Percentiles rank a stretch among this genome's conserved stretches.
Evolutionary conservation across 2,329 filamentous ascomycete species (phyloP).

Genomic region (Ophiosphaerella korrae): DNA sequence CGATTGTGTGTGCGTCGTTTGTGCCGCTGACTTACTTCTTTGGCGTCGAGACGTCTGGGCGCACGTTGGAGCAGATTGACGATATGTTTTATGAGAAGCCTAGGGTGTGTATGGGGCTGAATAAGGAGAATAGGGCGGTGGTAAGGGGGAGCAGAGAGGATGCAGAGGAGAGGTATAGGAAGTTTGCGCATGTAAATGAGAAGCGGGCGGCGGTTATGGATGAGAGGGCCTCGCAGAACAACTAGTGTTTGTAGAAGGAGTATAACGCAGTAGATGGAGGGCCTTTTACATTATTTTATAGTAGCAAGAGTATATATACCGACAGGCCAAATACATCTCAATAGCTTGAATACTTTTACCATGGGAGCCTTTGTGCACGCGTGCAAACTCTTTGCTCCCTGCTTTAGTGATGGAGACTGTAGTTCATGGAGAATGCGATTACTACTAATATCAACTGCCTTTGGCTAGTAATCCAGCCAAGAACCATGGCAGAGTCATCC

Average conservation of each 20-base stretch:
- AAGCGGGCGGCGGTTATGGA: conserved; percentile 8
- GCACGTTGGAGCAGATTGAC: conserved; percentile 34
- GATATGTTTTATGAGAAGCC: conserved; percentile 40
- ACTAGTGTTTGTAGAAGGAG: background rate
- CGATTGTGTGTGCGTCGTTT: conserved; percentile 56
- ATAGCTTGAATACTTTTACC: too few relatives aligned
- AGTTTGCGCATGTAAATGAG: conserved; percentile 21
- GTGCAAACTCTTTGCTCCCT: too few relatives aligned
- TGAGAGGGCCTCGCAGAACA: conserved; percentile 8
- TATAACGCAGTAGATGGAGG: background rate
- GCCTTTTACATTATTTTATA: too few relatives aligned
- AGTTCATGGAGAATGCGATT: too few relatives aligned
- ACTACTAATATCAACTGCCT: too few relatives aligned
- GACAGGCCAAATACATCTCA: too few relatives aligned
- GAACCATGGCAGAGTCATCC: too few relatives aligned
- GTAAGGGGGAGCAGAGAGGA: conserved; percentile 22
- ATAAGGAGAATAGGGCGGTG: conserved; percentile 30
- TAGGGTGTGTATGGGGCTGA: conserved; percentile 39
- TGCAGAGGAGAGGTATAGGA: conserved; percentile 26
- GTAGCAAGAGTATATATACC: too few relatives aligned
- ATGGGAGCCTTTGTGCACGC: too few relatives aligned
- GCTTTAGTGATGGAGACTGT: too few relatives aligned
- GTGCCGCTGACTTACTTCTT: conserved; percentile 53
- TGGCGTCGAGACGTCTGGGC: conserved; percentile 32
- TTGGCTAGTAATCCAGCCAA: too few relatives aligned